These are phyloP conservation scores for Talaromyces islandicus DNA, from an alignment of 2,329 filamentous ascomycete species.

Conservation along the genomic window DNA sequence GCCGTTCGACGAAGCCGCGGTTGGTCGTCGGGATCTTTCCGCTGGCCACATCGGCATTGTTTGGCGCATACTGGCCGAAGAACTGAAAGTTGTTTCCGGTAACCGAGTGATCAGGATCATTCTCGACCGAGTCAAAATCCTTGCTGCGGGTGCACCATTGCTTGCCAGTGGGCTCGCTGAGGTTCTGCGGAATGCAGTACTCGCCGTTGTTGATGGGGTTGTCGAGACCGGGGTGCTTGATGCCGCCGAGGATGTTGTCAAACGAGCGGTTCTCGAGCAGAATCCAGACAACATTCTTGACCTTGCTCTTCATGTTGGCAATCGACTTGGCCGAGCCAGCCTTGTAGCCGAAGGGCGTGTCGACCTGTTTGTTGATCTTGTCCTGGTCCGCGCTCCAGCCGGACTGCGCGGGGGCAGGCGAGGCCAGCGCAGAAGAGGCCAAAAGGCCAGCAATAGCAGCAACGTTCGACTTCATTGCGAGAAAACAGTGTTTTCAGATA, in stretches of 20 bases:
- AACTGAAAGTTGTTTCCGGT: constrained; percentile 42
- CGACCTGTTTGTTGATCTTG: constrained; percentile 1
- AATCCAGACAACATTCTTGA: constrained; percentile 32
- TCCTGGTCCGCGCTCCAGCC: neutral
- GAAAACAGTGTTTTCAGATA: neutral
- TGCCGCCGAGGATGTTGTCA: constrained; percentile 41
- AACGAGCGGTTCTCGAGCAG: constrained; percentile 42
- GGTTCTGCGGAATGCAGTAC: constrained; percentile 38
- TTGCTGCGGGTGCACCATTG: constrained; percentile 27
- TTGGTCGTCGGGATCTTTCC: constrained; percentile 26
- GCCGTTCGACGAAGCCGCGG: constrained; percentile 39
- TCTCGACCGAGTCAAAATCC: constrained; percentile 36
- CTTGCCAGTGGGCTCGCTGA: constrained; percentile 24
- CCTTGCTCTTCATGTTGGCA: constrained; percentile 27
- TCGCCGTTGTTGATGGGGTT: constrained; percentile 39
- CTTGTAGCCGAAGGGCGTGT: constrained; percentile 14
- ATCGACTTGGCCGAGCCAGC: constrained; percentile 25
- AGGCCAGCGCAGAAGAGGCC: constrained; percentile 7
- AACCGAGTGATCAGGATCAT: constrained; percentile 39
- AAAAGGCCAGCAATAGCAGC: constrained; percentile 10
- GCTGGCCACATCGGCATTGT: constrained; percentile 29
- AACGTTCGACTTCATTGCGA: constrained; percentile 9
- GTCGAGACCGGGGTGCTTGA: constrained; percentile 32
- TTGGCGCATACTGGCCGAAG: constrained; percentile 35
- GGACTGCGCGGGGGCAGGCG: constrained; percentile 2